Conservation (phyloP, 2,329 filamentous ascomycete species). For the Trichoderma afroharzianum region DNA sequence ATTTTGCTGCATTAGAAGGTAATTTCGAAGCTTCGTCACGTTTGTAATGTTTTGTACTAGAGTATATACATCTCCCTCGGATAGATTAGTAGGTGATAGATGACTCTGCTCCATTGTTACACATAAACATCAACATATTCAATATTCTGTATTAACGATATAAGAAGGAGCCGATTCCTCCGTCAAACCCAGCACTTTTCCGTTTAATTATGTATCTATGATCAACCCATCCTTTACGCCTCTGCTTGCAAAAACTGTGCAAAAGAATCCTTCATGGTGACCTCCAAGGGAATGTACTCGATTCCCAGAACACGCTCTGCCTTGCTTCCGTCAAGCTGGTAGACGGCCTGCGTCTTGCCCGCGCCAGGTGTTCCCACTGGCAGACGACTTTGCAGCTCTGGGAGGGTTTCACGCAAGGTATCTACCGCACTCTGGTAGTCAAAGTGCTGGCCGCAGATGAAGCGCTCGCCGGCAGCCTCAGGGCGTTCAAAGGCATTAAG, state of each 20-base stretch:
- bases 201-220: background rate
- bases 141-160: background rate
- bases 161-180: background rate
- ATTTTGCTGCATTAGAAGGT: slow-evolving; percentile 52
- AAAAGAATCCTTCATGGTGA: slow-evolving; percentile 16
- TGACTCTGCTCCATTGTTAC: background rate
- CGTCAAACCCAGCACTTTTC: background rate
- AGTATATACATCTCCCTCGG: slow-evolving; percentile 1
- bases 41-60: background rate
- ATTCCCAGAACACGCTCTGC: slow-evolving; percentile 49
- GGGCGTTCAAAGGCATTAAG: slow-evolving; percentile 53
- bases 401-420: slow-evolving; percentile 53
- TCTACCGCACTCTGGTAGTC: slow-evolving; percentile 55
- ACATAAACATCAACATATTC: background rate
- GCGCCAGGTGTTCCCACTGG: slow-evolving; percentile 20
- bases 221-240: background rate
- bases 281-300: slow-evolving; percentile 49
- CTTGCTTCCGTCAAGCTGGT: slow-evolving; percentile 42
- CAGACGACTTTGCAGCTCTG: slow-evolving; percentile 34
- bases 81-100: slow-evolving; percentile 5
- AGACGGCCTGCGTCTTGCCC: slow-evolving; percentile 31
- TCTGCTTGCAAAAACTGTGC: background rate
- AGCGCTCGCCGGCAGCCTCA: slow-evolving; percentile 56
- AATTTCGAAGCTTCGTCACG: background rate
- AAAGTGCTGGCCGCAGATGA: slow-evolving; percentile 60